Conservation (phyloP, 441 rosid genomes). For the Capsella rubella region DNA sequence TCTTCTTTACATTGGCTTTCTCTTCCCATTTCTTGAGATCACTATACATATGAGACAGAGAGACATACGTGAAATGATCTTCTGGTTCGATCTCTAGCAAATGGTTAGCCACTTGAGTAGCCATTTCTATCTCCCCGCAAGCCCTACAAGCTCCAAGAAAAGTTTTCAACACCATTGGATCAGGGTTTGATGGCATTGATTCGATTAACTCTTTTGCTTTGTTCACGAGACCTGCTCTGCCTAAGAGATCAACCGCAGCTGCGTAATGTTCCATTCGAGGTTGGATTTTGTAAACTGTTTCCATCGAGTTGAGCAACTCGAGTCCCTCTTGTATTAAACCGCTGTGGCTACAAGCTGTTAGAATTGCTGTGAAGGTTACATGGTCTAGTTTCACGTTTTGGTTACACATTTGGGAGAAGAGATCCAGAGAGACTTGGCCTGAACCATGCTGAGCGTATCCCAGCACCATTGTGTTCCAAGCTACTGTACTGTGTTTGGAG, state of each 20-base stretch:
- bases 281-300: conserved; percentile 58
- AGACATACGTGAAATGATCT: conserved; percentile 74
- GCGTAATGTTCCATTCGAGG: conserved; percentile 83
- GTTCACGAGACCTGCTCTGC: conserved; percentile 63
- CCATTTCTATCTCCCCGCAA: conserved; percentile 71
- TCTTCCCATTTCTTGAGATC: conserved; percentile 65
- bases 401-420: conserved; percentile 57
- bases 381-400: conserved; percentile 59
- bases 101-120: conserved; percentile 60
- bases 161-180: conserved; percentile 75
- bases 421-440: conserved; percentile 56
- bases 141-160: conserved; percentile 75
- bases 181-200: conserved; percentile 71
- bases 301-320: conserved; percentile 61
- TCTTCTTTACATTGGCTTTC: conserved; percentile 57
- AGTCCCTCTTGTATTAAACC: conserved; percentile 73
- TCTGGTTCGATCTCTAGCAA: conserved; percentile 70
- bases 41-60: conserved; percentile 73
- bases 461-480: conserved; percentile 75
- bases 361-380: conserved; percentile 68
- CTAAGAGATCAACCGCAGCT: conserved; percentile 74
- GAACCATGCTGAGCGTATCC: conserved; percentile 79
- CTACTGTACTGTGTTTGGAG: conserved; percentile 55
- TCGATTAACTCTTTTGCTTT: conserved; percentile 65
- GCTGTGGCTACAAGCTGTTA: conserved; percentile 85